Evolutionary conservation across 371 early-diverging fungal species (phyloP).

Genomic region (Fennellomyces sp.): DNA sequence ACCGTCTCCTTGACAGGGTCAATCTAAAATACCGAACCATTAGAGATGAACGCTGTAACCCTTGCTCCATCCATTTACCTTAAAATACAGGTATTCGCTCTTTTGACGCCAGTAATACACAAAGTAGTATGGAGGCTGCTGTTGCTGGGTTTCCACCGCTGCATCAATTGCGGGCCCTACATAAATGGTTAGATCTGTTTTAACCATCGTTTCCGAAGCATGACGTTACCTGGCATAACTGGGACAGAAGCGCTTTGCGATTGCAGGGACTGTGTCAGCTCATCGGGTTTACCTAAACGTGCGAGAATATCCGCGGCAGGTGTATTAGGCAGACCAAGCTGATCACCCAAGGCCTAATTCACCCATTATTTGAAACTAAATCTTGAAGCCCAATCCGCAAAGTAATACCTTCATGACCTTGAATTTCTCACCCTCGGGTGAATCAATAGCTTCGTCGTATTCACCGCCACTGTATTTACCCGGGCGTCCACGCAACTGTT

Average conservation of each 20-base stretch:
- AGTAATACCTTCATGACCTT: conserved; percentile 41
- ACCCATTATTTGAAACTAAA: not conserved
- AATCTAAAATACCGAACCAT: conserved; percentile 22
- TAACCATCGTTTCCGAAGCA: not conserved
- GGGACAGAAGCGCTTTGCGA: conserved; percentile 16
- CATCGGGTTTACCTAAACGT: conserved; percentile 61
- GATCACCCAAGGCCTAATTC: conserved; percentile 39
- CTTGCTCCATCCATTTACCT: conserved; percentile 23
- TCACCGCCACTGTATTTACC: conserved; percentile 63
- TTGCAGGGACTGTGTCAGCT: conserved; percentile 39
- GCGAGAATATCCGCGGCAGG: conserved; percentile 41
- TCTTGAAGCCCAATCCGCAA: not conserved
- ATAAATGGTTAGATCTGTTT: not conserved
- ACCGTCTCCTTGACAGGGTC: conserved; percentile 51
- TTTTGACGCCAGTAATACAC: conserved; percentile 68
- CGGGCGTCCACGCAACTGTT: conserved; percentile 41
- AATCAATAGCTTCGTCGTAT: conserved; percentile 51
- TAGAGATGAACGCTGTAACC: not conserved
- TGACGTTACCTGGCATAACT: conserved; percentile 44
- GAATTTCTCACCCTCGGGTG: conserved; percentile 59
- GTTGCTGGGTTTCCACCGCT: conserved; percentile 7
- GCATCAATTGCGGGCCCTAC: conserved; percentile 23
- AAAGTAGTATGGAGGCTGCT: conserved; percentile 41
- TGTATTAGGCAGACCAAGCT: conserved; percentile 46
- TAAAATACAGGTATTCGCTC: conserved; percentile 68